These are phyloP conservation scores for Rheum nobile DNA, from an alignment of 148 eudicot genomes.

Conservation along the genomic window DNA sequence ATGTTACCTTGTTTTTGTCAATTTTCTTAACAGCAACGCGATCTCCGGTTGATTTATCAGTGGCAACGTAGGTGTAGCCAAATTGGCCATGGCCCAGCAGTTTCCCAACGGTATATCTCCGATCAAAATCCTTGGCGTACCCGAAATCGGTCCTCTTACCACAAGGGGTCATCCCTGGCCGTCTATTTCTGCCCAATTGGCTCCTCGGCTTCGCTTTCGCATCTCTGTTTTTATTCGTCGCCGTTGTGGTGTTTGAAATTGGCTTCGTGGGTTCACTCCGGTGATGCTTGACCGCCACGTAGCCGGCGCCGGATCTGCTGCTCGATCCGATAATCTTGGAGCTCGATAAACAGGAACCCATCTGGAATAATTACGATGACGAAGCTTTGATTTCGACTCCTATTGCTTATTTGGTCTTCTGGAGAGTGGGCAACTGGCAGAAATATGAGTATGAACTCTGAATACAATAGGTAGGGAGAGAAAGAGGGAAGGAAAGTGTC, in stretches of 20 bases:
- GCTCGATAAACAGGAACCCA: conserved; percentile 14
- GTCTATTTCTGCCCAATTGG: conserved; percentile 11
- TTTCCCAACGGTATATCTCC: conserved; percentile 56
- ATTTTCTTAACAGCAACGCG: conserved; percentile 97
- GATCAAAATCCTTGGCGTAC: conserved; percentile 69
- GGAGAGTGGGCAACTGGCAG: neutral
- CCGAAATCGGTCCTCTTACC: conserved; percentile 92
- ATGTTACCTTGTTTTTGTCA: conserved; percentile 73
- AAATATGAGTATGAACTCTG: neutral
- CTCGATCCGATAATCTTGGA: conserved; percentile 13
- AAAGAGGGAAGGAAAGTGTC: neutral
- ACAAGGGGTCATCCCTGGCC: conserved; percentile 37
- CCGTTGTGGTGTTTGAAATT: neutral
- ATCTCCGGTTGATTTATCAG: conserved; percentile 61
- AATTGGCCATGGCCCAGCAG: conserved; percentile 96
- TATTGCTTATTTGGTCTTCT: neutral
- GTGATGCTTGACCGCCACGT: conserved; percentile 1
- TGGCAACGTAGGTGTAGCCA: conserved; percentile 93
- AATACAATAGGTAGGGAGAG: neutral
- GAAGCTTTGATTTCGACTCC: neutral
- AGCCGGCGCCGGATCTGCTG: conserved; percentile 4
- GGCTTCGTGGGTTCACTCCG: conserved; percentile 6
- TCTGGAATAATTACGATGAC: neutral
- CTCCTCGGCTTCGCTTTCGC: neutral
- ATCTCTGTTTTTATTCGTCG: neutral